Percentiles rank a stretch among this genome's conserved stretches.
phyloP scores from a whole-genome alignment of 2,329 filamentous ascomycete species.

The Lachnellula arida region DNA sequence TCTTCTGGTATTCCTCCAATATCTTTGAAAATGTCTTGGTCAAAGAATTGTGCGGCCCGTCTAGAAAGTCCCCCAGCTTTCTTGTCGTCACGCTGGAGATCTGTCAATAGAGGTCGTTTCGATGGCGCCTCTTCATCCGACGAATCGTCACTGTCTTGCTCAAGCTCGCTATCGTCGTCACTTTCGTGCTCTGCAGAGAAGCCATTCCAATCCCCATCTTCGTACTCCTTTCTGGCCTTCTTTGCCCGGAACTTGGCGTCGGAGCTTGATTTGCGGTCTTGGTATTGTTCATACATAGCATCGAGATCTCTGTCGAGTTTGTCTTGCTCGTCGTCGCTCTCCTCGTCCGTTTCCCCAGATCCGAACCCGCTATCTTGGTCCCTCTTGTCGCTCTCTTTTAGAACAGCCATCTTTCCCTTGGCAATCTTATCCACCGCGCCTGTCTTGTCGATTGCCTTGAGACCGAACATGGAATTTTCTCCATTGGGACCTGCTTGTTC shows the following conservation, averaged over 20 bases:
- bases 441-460: slow-evolving; percentile 76
- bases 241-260: slow-evolving; percentile 91
- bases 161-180: slow-evolving; percentile 53
- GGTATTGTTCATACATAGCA: slow-evolving; percentile 79
- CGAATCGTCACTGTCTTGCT: slow-evolving; percentile 59
- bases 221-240: slow-evolving; percentile 73
- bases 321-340: slow-evolving; percentile 76
- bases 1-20: slow-evolving; percentile 64
- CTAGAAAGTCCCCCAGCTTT: slow-evolving; percentile 66
- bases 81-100: slow-evolving; percentile 51
- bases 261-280: slow-evolving; percentile 68
- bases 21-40: slow-evolving; percentile 88
- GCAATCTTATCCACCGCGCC: slow-evolving; percentile 64
- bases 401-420: slow-evolving; percentile 72
- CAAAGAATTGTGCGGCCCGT: slow-evolving; percentile 83
- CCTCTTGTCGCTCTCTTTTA: slow-evolving; percentile 54
- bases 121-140: slow-evolving; percentile 44
- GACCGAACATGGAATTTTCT: slow-evolving; percentile 78
- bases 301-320: slow-evolving; percentile 81
- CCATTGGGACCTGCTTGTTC: slow-evolving; percentile 77
- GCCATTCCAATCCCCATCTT: slow-evolving; percentile 89
- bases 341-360: slow-evolving; percentile 52
- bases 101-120: slow-evolving; percentile 53
- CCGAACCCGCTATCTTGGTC: slow-evolving; percentile 57
- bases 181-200: slow-evolving; percentile 63